Base-by-base conservation (phyloP, 2,329 filamentous ascomycete genomes). In the Berkeleyomyces rouxiae region DNA sequence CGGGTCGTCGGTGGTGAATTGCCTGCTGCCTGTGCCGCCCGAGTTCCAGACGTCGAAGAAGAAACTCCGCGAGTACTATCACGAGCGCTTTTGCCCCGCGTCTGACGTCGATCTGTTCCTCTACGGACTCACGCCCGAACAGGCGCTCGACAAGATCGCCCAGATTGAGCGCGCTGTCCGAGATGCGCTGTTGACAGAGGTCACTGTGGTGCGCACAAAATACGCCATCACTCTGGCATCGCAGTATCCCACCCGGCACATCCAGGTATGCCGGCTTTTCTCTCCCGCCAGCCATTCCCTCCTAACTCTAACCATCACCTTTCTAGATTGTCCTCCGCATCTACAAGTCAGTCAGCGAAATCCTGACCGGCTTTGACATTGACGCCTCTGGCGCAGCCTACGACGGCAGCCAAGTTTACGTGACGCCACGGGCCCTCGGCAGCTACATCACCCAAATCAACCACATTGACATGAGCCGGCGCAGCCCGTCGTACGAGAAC, bases 91-190 rank as follows among this genome's bases (percentile, higher is more conserved):
- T 66, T 87, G 87, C 9, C 89, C 89, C 0, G 88, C 89, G 0
- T 92, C 88, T 3, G 90, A 95, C 71, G 87, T 95, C 7, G 90
- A 95, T 70, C 78, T 95, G 2, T 95, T 95, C 70, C 74, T 95
- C 39, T 92, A 93, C 68, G 89, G 85, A 0, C 77, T 95, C 66
- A 84, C 79, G 7, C 87, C 93, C 68, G 82, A 90, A 58, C 76
- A 91, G 70, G 89, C 87, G 0, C 76, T 90, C 16, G 83, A 90
- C 69, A 93, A 95, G 76, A 93, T 95, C 72, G 86, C 86, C 70
- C 77, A 88, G 67, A 92, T 95, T 65, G 90, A 95, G 71, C 74
- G 77, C 31, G 79, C 77, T n/a, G 79, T 95, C 67, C 83, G 82
- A 53, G 86, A 93, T 72, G 83, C 86, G 3, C 85, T 95, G 61